These are phyloP conservation scores for Entoloma clypeatum DNA, from an alignment of 1,284 basidiomycete species.

Conservation along the genomic window DNA sequence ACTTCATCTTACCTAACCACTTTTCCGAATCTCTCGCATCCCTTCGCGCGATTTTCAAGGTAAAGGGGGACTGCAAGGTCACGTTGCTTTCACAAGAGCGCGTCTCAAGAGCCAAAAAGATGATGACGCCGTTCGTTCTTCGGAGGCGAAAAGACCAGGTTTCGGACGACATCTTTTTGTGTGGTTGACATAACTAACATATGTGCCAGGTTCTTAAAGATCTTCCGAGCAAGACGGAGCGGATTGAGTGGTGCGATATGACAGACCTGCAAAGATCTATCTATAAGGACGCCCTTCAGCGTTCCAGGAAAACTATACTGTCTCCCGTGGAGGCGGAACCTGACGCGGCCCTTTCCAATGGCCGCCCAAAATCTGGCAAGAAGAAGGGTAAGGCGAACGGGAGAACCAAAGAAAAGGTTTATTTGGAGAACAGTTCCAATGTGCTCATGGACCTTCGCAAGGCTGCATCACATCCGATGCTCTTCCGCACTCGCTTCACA, in stretches of 20 bases:
- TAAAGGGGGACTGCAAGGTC: slow-evolving; percentile 83
- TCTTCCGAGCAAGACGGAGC: slow-evolving; percentile 88
- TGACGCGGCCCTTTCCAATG: slow-evolving; percentile 35
- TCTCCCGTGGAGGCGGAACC: slow-evolving; percentile 31
- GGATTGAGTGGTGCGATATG: slow-evolving; percentile 94
- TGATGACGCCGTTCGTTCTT: slow-evolving; percentile 99
- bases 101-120: slow-evolving; percentile 92
- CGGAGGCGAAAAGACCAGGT: slow-evolving; percentile 92
- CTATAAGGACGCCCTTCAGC: slow-evolving; percentile 82
- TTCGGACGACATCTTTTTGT: slow-evolving; percentile 15
- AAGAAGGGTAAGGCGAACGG: slow-evolving; percentile 42
- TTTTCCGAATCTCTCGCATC: slow-evolving; percentile 77
- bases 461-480: slow-evolving; percentile 93
- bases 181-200: slow-evolving; percentile 4
- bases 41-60: slow-evolving; percentile 95
- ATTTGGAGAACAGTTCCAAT: slow-evolving; percentile 78
- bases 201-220: slow-evolving; percentile 78
- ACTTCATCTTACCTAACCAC: slow-evolving; percentile 94
- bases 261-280: slow-evolving; percentile 79
- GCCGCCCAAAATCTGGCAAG: slow-evolving; percentile 35
- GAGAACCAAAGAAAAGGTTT: slow-evolving; percentile 62
- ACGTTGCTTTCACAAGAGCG: slow-evolving; percentile 87
- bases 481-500: slow-evolving; percentile 85
- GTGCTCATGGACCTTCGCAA: slow-evolving; percentile 96
- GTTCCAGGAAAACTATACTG: slow-evolving; percentile 80